Base-by-base conservation (phyloP, 2,329 filamentous ascomycete genomes). In the Ceratocystis smalleyi region DNA sequence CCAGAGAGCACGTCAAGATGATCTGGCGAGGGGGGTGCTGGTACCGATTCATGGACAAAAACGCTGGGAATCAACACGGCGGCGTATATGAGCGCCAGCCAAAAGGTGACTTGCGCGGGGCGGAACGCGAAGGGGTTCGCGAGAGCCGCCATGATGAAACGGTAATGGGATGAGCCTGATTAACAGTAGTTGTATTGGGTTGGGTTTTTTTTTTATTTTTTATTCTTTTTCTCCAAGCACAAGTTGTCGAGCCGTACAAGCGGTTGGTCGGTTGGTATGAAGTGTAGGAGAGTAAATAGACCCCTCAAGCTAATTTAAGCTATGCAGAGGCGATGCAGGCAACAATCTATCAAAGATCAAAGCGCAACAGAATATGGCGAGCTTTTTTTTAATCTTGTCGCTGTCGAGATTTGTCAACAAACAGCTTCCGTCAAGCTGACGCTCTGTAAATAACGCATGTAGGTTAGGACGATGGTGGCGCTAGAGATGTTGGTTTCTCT, bases 91-190 rank as follows among this genome's bases (percentile, higher is more conserved):
- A 84, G 72, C 12, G 84, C 84, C 51, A 85, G 86, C 77, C 91
- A 86, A 72, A 96, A 79, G 43, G 88, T 91, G 66, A 97, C 92
- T 61, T 89, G 86, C 68, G 83, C 79, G 32, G 89, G 88, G 67
- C 83, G 84, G 75, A 97, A 99, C 67, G 85, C 86, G 71, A 96
- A 77, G 1, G 82, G 82, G 67, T 84, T 85, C 32, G 51, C 65
- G 47, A 67, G 43, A 27, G 47, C 43, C 32, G 43, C 62, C 62
- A 62, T 62, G n/a, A 24, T 57, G 54, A 12, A 19, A 30, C 27
- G 54, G 19, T 8, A 35, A 8, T n/a, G 10, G 45, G 59, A 60
- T 22, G 35, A 32, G 8, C 27, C 12, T n/a, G 15, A 19, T 47
- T 15, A 45, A 61, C 35, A 40, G 35, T 40, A 40, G 12, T 40